A percentile compares a stretch with the other conserved stretches of the same genome.
Conservation (phyloP, 306 rosid genomes). For the Cucurbita maxima region DNA sequence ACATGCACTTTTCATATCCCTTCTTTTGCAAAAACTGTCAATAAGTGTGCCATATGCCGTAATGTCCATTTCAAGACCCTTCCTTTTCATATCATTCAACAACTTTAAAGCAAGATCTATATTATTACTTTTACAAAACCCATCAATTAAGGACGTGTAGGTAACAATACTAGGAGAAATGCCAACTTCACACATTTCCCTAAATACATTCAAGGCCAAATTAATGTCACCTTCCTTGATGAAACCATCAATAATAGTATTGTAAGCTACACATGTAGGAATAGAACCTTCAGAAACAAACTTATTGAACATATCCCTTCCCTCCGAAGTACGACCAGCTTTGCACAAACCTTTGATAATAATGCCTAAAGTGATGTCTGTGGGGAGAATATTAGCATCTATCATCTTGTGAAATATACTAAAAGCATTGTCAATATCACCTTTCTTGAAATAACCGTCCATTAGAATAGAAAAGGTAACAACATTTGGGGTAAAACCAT, state of each 20-base stretch:
- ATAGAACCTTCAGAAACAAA: constrained; percentile 35
- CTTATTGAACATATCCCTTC: constrained; percentile 26
- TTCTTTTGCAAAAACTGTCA: constrained; percentile 47
- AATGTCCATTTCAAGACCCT: constrained; percentile 43
- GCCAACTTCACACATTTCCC: constrained; percentile 47
- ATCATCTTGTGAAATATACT: constrained; percentile 43
- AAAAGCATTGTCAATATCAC: constrained; percentile 29
- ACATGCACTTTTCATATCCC: constrained; percentile 52
- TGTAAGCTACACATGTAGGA: constrained; percentile 43
- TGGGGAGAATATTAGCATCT: constrained; percentile 37
- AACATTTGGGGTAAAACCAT: constrained; percentile 46
- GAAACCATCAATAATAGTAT: constrained; percentile 52
- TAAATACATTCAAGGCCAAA: constrained; percentile 29
- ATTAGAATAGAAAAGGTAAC: constrained; percentile 39
- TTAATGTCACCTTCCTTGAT: constrained; percentile 42
- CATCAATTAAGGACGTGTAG: constrained; percentile 48
- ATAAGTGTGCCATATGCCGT: constrained; percentile 43
- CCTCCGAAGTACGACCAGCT: constrained; percentile 41
- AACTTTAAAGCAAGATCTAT: constrained; percentile 48
- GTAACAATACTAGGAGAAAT: constrained; percentile 45
- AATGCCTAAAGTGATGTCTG: constrained; percentile 27
- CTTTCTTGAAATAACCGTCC: constrained; percentile 42
- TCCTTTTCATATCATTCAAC: constrained; percentile 42
- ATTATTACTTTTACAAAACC: constrained; percentile 45
- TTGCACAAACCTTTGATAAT: constrained; percentile 62